These are phyloP conservation scores for Populus pruinosa DNA, from an alignment of 345 rosid genomes.

Conservation along the genomic window DNA sequence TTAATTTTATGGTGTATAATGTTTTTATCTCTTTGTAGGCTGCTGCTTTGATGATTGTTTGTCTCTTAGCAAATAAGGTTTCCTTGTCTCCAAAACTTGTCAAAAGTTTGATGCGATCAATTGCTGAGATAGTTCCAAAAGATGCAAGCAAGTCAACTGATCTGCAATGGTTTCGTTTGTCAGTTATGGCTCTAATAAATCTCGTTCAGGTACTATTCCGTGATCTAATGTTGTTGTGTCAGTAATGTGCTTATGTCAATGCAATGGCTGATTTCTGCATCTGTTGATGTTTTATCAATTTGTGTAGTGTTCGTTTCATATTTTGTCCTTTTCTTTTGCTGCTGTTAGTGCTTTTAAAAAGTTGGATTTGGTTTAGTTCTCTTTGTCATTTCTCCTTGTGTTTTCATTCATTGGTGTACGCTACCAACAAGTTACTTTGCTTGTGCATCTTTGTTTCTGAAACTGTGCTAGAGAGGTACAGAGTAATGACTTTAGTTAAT, in stretches of 20 bases:
- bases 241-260: too few species aligned
- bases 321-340: neutral
- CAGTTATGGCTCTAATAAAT: slow-evolving; percentile 66
- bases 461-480: too few species aligned
- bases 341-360: neutral
- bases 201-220: slow-evolving; percentile 68
- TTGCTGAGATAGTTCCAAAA: slow-evolving; percentile 59
- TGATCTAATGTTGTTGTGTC: neutral
- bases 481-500: too few species aligned
- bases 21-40: slow-evolving; percentile 49
- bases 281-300: neutral
- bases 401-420: neutral
- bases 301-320: neutral
- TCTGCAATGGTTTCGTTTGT: slow-evolving; percentile 60
- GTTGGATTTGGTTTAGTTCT: neutral
- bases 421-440: too few species aligned
- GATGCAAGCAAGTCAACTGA: slow-evolving; percentile 63
- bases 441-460: too few species aligned
- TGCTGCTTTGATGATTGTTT: slow-evolving; percentile 81
- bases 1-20: slow-evolving; percentile 6
- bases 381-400: neutral
- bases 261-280: neutral
- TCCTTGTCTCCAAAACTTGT: slow-evolving; percentile 62
- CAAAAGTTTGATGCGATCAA: slow-evolving; percentile 63
- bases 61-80: slow-evolving; percentile 69